Percentiles rank a stretch among this genome's conserved stretches.
phyloP scores from a whole-genome alignment of 495 filamentous ascomycete species.

The Aspergillus sclerotioniger region DNA sequence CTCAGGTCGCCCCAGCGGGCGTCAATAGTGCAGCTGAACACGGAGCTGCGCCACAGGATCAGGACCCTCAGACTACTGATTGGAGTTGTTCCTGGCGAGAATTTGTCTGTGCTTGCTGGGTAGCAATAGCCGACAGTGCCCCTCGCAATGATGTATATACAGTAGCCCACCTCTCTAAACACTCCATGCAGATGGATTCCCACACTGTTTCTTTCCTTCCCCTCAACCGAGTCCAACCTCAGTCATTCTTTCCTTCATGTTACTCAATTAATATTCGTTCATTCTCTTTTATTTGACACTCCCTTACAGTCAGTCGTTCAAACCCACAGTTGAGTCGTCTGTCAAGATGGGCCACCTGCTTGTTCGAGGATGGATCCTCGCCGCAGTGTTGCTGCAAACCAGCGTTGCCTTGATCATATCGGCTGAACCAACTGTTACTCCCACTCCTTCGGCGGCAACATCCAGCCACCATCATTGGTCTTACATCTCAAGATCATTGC shows the following conservation, averaged over 20 bases:
- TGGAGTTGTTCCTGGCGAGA: background rate
- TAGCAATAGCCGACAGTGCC: no score
- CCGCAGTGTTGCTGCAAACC: background rate
- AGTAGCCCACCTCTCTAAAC: no score
- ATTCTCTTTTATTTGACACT: background rate
- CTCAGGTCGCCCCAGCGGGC: background rate
- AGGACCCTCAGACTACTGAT: background rate
- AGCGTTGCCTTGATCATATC: background rate
- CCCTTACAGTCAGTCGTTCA: background rate
- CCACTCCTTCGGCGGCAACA: background rate
- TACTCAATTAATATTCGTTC: background rate
- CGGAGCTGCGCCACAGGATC: background rate
- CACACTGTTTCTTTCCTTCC: background rate
- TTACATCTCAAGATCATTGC: background rate
- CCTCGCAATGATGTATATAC: background rate
- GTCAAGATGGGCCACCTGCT: background rate
- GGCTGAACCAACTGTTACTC: background rate
- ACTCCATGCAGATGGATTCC: background rate
- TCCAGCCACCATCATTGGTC: background rate
- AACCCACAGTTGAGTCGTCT: background rate
- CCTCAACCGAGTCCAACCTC: background rate
- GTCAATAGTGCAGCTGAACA: background rate
- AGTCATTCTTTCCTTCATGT: background rate
- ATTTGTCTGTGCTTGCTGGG: background rate
- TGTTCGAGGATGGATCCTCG: conserved; percentile 1